Base-by-base conservation (phyloP, 2,329 filamentous ascomycete genomes). In the Monosporascus sp. region DNA sequence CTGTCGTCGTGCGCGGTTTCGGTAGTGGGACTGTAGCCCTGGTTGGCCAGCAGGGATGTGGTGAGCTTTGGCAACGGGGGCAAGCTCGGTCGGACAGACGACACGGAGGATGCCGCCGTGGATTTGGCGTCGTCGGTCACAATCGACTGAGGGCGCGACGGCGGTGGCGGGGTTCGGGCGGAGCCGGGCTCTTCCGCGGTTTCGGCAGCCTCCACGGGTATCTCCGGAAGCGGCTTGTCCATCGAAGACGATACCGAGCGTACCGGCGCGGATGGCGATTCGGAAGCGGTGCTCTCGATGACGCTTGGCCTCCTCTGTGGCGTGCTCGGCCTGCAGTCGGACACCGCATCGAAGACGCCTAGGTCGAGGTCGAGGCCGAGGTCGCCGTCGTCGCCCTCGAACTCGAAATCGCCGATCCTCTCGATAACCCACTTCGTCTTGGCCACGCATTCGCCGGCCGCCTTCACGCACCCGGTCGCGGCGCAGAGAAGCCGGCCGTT, bases 401-500 rank as follows among this genome's bases (percentile, higher is more conserved):
- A 84, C 68, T 96, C 91, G 59, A 96, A 96, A 68, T 96, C 92
- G 20, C 92, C 91, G 58, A 94, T 90, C 55, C 88, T 82, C 70
- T 96, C 91, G 53, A 99, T 87, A 45, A 95, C 84, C 66, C 83
- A 80, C 63, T 90, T 90, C 11, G 92, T 88, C 71, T 92, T 93
- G 6, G 88, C 86, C 20, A 96, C 88, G 69, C 93, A 97, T 61
- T 96, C 91, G 41, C 93, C 93, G 45, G 92, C 91, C 22, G 90
- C 88, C 60, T 90, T 87, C 25, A 99, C 92, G 66, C 92, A 97
- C 55, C 83, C 85, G 6, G 91, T 96, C 8, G 91, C 91, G 20
- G 90, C 89, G 55, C 81, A 78, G 35, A 94, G 81, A 41, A 96
- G 78, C 27, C 85, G 80, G 58, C 83, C 85, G 59, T 90, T 90